phyloP scores from a whole-genome alignment of 805 yeast genomes.

The Teunomyces tritomae region DNA sequence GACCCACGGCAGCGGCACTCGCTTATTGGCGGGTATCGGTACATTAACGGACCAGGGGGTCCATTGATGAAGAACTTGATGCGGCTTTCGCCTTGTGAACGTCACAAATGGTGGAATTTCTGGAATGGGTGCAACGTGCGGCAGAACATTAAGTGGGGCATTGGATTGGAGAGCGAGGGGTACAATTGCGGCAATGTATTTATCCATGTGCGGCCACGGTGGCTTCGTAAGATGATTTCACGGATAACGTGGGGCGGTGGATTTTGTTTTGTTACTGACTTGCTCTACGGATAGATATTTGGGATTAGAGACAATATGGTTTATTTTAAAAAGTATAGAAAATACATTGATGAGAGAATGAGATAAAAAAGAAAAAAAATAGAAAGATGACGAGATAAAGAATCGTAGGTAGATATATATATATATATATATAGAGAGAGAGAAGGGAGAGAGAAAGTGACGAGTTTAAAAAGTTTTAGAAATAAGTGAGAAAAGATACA shows the following conservation, averaged over 20 bases:
- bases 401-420: too few species aligned
- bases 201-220: slow-evolving; percentile 49
- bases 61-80: slow-evolving; percentile 77
- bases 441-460: too few species aligned
- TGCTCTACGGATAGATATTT: slow-evolving; percentile 39
- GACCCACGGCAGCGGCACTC: slow-evolving; percentile 87
- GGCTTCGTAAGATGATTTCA: slow-evolving; percentile 48
- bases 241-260: slow-evolving; percentile 62
- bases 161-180: slow-evolving; percentile 86
- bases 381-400: too few species aligned
- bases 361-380: too few species aligned
- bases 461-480: too few species aligned
- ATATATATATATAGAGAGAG: too few species aligned
- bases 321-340: background rate
- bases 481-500: too few species aligned
- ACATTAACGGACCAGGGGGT: slow-evolving; percentile 91
- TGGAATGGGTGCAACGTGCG: slow-evolving; percentile 81
- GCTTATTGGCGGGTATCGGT: slow-evolving; percentile 79
- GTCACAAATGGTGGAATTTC: slow-evolving; percentile 91
- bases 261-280: slow-evolving; percentile 52
- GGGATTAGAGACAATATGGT: background rate
- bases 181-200: slow-evolving; percentile 73
- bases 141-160: slow-evolving; percentile 70
- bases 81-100: slow-evolving; percentile 73
- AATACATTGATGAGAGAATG: too few species aligned